Base-by-base conservation (phyloP, 805 yeast species). In the Zygosaccharomyces rouxii region DNA sequence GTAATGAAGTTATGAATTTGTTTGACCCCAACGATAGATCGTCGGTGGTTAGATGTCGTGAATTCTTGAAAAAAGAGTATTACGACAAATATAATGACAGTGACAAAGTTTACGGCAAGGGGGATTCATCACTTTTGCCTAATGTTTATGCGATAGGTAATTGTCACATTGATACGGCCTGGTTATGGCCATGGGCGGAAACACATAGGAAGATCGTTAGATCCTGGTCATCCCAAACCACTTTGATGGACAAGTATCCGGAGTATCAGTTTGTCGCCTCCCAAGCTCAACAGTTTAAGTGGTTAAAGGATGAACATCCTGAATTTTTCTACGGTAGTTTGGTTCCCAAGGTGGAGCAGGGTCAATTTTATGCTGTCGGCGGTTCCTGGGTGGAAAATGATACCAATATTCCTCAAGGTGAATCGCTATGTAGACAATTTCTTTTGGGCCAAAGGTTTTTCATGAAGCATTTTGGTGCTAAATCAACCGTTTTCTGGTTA, bases 151-250 rank as follows among this genome's bases (percentile, higher is more conserved):
- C 87, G 7, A 77, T 94, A 55, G 99, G 99, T 38, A 87, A 94
- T 65, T 94, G 98, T 66, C 98, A 90, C 66, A 90, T 90, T 57
- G 99, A 92, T 62, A 92, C 98, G 14, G 98, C 98, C 13, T 92
- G 99, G 99, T 74, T 89, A 50, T 92, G 99, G 99, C 98, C 97
- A n/a, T 92, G 85, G 73, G 97, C 96, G 2, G 97, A 94, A 65
- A 89, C 98, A 1, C 84, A 86, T 58, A 79, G 98, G 45, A 92
- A 92, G 63, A 80, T 92, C 47, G 96, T 90, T 2, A 77, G 99
- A 55, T 88, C 96, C 5, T 92, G 98, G 98, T 83, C 96, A 0
- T 81, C 96, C 7, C 99, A 92, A 70, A 72, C 92, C 44, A 83
- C 88, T 47, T 68, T 94, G 42, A 79, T 94, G 60, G 92, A 89